Base-by-base conservation (phyloP, 257 asterid genomes). In the Ophiorrhiza pumila region DNA sequence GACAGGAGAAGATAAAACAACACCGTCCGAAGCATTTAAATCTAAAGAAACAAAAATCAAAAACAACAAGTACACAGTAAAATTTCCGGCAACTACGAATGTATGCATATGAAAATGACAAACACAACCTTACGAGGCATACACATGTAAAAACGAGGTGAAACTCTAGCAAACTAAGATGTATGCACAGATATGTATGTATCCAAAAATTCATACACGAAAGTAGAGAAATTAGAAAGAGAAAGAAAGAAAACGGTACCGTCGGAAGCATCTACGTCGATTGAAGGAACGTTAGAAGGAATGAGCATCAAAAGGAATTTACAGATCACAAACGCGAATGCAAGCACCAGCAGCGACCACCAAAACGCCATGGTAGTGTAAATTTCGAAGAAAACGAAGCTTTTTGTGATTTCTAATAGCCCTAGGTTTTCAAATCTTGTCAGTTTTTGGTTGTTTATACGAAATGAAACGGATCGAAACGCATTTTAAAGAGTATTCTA, bases 181-280 rank as follows among this genome's bases (percentile, higher is more conserved):
- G 57, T n/a, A 31, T 15, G 7, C n/a, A n/a, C n/a, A n/a, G 25
- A 50, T 50, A 50, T 25, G 57, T n/a, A 31, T 15, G 7, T 37
- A 32, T 59, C 41, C 4, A 8, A 41, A 59, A 27, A 59, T 31
- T 20, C 22, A 15, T 32, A 18, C 23, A 55, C 23, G 14, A 49
- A 11, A 7, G 56, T 11, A 46, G 22, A 5, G 6, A 20, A 25
- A 17, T 9, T 17, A 17, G 3, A 14, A 5, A 12, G 15, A 68
- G 8, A 66, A 29, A 32, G 17, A 50, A 52, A 31, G 31, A 7
- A 57, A 32, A 34, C 18, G 34, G 23, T 80, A 95, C 99, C 96
- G 73, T 95, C 98, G 63, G 99, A 91, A 78, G 95, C 82, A 68
- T 95, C 99, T 34, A 95, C 98, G 68, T 88, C 93, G 70, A 95